phyloP scores from a whole-genome alignment of 2,329 filamentous ascomycete species.

The Emmonsiellopsis sp. region DNA sequence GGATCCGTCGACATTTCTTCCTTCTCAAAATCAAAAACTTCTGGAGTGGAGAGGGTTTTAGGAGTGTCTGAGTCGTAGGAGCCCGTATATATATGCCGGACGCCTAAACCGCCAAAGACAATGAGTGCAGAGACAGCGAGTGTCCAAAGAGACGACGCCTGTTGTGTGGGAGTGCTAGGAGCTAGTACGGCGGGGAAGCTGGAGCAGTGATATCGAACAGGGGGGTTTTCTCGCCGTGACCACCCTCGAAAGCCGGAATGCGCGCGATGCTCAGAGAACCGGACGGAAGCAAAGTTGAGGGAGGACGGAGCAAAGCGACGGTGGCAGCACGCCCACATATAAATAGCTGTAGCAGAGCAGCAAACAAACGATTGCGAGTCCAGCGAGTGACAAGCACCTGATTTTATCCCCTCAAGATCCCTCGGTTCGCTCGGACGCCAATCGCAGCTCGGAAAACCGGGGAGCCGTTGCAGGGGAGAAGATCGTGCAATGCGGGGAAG shows the following conservation, averaged over 20 bases:
- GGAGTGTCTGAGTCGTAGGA: background rate
- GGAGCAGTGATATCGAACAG: background rate
- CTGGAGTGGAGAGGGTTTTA: background rate
- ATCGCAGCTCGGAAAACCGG: background rate
- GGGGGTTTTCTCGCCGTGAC: background rate
- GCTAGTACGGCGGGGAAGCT: conserved; percentile 9
- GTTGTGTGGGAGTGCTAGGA: conserved; percentile 14
- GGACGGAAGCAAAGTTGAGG: conserved; percentile 18
- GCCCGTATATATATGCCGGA: conserved; percentile 24
- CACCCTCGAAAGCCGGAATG: conserved; percentile 3
- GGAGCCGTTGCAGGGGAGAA: background rate
- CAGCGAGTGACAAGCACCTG: background rate
- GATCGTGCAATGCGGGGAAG: background rate
- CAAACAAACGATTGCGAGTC: background rate
- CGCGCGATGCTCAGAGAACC: conserved; percentile 10
- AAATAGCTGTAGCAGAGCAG: background rate
- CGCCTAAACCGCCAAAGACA: conserved; percentile 27
- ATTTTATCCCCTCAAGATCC: background rate
- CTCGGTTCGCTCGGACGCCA: conserved; percentile 1
- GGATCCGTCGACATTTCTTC: conserved; percentile 25
- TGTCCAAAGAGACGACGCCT: conserved; percentile 31
- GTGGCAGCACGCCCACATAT: conserved; percentile 15
- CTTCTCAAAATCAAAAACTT: conserved; percentile 2
- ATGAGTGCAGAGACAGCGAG: conserved; percentile 25
- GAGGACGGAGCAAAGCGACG: conserved; percentile 25